Evolutionary conservation across 2,329 filamentous ascomycete genomes (phyloP).

Genomic region (Colletotrichum sp.): DNA sequence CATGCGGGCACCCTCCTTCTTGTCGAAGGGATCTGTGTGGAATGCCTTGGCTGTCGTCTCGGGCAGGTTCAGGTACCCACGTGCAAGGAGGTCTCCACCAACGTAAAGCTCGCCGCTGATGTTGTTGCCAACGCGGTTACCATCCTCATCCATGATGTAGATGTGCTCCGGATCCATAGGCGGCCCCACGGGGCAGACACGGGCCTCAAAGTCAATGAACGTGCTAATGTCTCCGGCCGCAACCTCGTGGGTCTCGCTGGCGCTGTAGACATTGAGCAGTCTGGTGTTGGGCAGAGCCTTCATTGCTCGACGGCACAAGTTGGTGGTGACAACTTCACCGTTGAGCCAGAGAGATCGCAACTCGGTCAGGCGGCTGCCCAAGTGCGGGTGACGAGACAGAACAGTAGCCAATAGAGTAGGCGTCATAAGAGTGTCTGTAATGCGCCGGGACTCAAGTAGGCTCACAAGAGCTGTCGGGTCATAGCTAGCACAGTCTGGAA

Average conservation of each 20-base stretch:
- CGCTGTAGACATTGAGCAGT: conserved; percentile 81
- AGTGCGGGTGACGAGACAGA: conserved; percentile 70
- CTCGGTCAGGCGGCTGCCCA: conserved; percentile 67
- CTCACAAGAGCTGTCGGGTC: conserved; percentile 78
- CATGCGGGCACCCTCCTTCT: conserved; percentile 67
- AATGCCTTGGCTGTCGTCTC: conserved; percentile 80
- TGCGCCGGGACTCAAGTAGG: conserved; percentile 66
- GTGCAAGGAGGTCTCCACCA: conserved; percentile 74
- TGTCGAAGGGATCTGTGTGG: conserved; percentile 67
- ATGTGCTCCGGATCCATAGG: conserved; percentile 71
- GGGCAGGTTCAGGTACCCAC: conserved; percentile 80
- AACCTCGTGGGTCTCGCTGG: conserved; percentile 82
- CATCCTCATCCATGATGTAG: conserved; percentile 75
- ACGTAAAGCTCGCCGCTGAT: conserved; percentile 76
- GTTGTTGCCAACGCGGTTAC: conserved; percentile 66
- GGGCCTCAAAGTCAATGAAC: conserved; percentile 66
- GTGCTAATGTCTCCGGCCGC: conserved; percentile 77
- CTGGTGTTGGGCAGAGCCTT: conserved; percentile 72
- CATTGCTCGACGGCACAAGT: conserved; percentile 72
- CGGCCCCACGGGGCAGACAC: conserved; percentile 77
- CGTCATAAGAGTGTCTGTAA: conserved; percentile 86
- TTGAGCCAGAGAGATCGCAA: conserved; percentile 80
- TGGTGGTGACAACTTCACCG: conserved; percentile 81
- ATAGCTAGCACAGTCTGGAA: conserved; percentile 79
- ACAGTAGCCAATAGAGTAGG: conserved; percentile 79